Conservation (phyloP, 108 stramenopile species). For the Cyclotella cryptica region DNA sequence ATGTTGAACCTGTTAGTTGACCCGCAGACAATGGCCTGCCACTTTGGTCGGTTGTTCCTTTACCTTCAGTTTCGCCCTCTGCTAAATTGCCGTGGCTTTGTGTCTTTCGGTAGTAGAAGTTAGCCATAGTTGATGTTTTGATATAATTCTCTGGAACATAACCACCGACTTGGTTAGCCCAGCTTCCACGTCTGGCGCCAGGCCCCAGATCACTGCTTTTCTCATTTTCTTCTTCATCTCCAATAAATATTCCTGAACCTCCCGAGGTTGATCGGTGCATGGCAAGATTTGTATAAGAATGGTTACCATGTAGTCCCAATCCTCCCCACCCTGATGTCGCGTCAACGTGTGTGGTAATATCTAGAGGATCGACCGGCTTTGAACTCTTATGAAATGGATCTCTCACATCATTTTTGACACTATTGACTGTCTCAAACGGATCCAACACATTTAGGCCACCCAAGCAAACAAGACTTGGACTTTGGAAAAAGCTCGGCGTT, state of each 20-base stretch:
- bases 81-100: conserved; percentile 44
- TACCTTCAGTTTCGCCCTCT: conserved; percentile 4
- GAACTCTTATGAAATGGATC: conserved; percentile 14
- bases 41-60: not conserved
- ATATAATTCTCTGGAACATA: conserved; percentile 52
- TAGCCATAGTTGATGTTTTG: conserved; percentile 91
- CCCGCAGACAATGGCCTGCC: conserved; percentile 10
- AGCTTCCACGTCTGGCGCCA: conserved; percentile 27
- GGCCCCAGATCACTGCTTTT: conserved; percentile 15
- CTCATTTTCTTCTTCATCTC: conserved; percentile 64
- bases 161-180: conserved; percentile 26
- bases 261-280: conserved; percentile 51
- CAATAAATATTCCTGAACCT: conserved; percentile 81
- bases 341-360: conserved; percentile 38
- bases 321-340: conserved; percentile 80
- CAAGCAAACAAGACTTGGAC: conserved; percentile 81
- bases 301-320: conserved; percentile 83
- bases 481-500: conserved; percentile 83
- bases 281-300: conserved; percentile 66
- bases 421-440: conserved; percentile 52
- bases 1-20: not conserved
- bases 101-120: conserved; percentile 86
- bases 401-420: conserved; percentile 26
- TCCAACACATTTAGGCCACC: conserved; percentile 78
- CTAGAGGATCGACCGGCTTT: conserved; percentile 11